Evolutionary conservation across 176 grass and related monocot species (phyloP).

Genomic region (Zoysia japonica): DNA sequence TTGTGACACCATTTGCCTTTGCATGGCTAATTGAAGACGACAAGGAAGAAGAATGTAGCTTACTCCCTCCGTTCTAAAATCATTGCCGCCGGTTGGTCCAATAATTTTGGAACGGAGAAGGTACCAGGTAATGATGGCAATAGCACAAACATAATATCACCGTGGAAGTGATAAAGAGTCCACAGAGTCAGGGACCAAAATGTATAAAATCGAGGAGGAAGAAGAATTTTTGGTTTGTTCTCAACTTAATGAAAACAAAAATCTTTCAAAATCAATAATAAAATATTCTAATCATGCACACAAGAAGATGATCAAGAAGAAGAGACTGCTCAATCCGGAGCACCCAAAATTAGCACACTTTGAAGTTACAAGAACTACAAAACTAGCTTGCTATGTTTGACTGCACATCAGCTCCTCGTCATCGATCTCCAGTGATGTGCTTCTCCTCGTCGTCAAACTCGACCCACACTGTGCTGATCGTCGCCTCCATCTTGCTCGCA

Average conservation of each 20-base stretch:
- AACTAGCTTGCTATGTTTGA: constrained; percentile 24
- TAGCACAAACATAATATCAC: not conserved
- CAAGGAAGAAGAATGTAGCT: not conserved
- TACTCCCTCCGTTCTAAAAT: not conserved
- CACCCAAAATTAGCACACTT: constrained; percentile 47
- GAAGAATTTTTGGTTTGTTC: constrained; percentile 35
- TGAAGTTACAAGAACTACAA: constrained; percentile 24
- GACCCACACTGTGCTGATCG: constrained; percentile 91
- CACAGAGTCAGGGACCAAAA: not conserved
- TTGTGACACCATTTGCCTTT: not conserved
- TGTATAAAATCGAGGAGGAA: not conserved
- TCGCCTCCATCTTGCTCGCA: constrained; percentile 67
- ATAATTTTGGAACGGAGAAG: too few relatives aligned
- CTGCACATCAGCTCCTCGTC: constrained; percentile 3
- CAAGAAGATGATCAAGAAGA: constrained; percentile 32
- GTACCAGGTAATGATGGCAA: not conserved
- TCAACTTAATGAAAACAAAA: constrained; percentile 40
- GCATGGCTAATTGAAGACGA: not conserved
- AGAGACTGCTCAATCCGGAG: constrained; percentile 25
- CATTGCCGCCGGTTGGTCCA: too few relatives aligned
- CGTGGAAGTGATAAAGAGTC: constrained; percentile 8
- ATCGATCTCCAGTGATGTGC: not conserved
- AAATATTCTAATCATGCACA: constrained; percentile 39
- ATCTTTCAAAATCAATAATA: constrained; percentile 41
- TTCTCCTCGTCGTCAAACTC: constrained; percentile 62